These are phyloP conservation scores for Lolium rigidum DNA, from an alignment of 176 grass and related monocot genomes.

Conservation along the genomic window DNA sequence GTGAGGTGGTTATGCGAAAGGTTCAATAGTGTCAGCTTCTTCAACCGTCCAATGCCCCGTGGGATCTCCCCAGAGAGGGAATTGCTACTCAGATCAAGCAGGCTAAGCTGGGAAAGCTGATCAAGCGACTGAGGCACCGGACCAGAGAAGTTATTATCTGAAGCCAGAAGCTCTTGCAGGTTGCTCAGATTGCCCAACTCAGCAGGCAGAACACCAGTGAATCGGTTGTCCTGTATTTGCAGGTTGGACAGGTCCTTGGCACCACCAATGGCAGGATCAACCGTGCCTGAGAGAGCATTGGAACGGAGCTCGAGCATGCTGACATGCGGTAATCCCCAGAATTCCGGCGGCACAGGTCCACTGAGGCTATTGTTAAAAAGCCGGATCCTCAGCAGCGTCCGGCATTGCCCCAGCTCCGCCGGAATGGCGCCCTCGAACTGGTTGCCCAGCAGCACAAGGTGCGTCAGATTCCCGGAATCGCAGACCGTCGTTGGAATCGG, in stretches of 20 bases:
- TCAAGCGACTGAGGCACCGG: conserved; percentile 47
- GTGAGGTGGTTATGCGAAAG: conserved; percentile 68
- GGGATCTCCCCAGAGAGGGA: conserved; percentile 75
- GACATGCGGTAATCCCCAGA: no score
- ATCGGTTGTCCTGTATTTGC: conserved; percentile 63
- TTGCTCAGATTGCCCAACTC: conserved; percentile 57
- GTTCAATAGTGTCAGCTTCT: conserved; percentile 50
- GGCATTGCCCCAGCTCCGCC: no score
- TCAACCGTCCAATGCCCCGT: conserved; percentile 36
- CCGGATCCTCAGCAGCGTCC: no score
- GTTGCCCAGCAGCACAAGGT: no score
- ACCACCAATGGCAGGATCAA: no score
- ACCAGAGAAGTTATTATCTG: conserved; percentile 64
- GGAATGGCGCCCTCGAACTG: no score
- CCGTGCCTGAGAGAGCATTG: no score
- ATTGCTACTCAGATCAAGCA: conserved; percentile 71
- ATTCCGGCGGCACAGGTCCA: no score
- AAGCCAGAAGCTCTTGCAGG: conserved; percentile 54
- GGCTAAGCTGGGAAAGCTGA: conserved; percentile 35
- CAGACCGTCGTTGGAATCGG: no score
- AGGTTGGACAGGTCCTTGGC: conserved; percentile 67
- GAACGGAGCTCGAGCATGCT: no score
- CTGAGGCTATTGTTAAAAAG: no score
- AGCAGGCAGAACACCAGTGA: conserved; percentile 63
- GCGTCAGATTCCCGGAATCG: no score